phyloP scores from a whole-genome alignment of 2,329 filamentous ascomycete species.

The Calonectria fujianensis region DNA sequence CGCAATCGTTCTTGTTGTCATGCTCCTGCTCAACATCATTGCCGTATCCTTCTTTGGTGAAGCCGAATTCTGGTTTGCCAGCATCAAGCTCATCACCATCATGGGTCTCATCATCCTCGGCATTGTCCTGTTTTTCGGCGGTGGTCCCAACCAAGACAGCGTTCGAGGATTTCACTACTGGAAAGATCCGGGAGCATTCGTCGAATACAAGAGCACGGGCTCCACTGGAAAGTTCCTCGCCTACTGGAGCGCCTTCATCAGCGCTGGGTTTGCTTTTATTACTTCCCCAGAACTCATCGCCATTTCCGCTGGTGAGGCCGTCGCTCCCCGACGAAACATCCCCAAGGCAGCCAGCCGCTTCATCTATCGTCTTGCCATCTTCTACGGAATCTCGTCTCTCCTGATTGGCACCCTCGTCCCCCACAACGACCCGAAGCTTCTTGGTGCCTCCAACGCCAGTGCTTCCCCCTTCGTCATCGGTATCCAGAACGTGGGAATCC shows the following conservation, averaged over 20 bases:
- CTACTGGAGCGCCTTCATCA: conserved; percentile 74
- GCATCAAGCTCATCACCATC: conserved; percentile 76
- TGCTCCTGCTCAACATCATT: conserved; percentile 74
- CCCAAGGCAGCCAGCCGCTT: conserved; percentile 79
- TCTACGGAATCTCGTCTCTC: conserved; percentile 78
- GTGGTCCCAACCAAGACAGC: conserved; percentile 70
- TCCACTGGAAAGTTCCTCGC: conserved; percentile 73
- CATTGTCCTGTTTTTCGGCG: conserved; percentile 70
- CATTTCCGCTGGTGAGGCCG: conserved; percentile 79
- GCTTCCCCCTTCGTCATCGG: conserved; percentile 80
- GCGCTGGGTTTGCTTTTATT: conserved; percentile 78
- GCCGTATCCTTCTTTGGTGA: conserved; percentile 76
- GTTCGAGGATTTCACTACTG: conserved; percentile 64
- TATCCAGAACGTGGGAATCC: conserved; percentile 80
- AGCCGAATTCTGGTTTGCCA: conserved; percentile 77
- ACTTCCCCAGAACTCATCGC: conserved; percentile 78
- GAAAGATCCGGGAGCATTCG: conserved; percentile 66
- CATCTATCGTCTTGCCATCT: conserved; percentile 77
- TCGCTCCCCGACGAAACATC: conserved; percentile 79
- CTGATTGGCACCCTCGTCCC: conserved; percentile 78
- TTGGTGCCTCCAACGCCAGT: conserved; percentile 73
- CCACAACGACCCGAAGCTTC: conserved; percentile 78
- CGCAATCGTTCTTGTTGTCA: conserved; percentile 72
- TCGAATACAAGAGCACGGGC: conserved; percentile 68
- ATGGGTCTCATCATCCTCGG: conserved; percentile 73